Percentiles rank a stretch among this genome's conserved stretches.
phyloP scores from a whole-genome alignment of 139 green algal species.

The Coelastrella sp. region DNA sequence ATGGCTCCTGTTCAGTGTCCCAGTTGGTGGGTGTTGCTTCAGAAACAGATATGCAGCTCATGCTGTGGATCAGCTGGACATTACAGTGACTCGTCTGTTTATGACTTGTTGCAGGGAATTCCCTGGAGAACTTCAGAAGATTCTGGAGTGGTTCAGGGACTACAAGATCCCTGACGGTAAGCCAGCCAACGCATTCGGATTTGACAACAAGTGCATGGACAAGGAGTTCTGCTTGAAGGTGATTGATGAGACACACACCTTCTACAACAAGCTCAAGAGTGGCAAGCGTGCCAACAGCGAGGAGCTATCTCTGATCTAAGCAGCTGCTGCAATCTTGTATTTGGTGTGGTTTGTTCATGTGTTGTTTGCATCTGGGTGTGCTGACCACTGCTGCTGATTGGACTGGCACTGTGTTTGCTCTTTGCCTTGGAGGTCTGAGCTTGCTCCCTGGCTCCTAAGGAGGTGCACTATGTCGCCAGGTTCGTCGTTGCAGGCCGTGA shows the following conservation, averaged over 20 bases:
- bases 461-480: no score
- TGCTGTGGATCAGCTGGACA: no score
- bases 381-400: background rate
- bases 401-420: background rate
- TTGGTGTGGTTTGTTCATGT: background rate
- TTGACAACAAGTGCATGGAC: conserved; percentile 91
- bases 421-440: no score
- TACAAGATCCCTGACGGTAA: conserved; percentile 99
- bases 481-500: no score
- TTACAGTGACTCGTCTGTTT: no score
- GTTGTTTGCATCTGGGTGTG: background rate
- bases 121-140: conserved; percentile 94
- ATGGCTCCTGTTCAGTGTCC: no score
- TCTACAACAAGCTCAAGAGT: conserved; percentile 73
- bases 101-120: conserved; percentile 78
- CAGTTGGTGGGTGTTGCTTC: background rate
- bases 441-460: no score
- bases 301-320: conserved; percentile 73
- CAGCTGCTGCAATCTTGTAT: background rate
- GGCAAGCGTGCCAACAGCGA: conserved; percentile 68
- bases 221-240: conserved; percentile 78
- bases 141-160: conserved; percentile 97
- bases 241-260: conserved; percentile 75
- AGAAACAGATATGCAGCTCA: background rate
- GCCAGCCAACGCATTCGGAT: conserved; percentile 95